These are phyloP conservation scores for Radiomyces spectabilis DNA, from an alignment of 192 early-diverging fungal species.

Conservation along the genomic window DNA sequence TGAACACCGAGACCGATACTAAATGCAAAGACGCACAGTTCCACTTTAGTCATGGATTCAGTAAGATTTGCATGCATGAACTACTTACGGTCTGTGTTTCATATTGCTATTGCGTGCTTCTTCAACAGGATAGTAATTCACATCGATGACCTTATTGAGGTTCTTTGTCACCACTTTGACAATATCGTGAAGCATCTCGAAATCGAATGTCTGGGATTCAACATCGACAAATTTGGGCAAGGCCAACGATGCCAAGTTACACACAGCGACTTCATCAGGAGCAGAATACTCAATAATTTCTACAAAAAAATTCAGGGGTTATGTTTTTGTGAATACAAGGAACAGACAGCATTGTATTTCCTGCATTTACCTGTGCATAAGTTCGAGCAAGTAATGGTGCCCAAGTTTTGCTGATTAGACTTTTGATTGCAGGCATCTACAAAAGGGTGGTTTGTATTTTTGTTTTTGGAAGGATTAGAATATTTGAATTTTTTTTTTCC, in stretches of 20 bases:
- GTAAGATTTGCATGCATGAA: too few relatives aligned
- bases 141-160: constrained; percentile 95
- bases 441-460: too few relatives aligned
- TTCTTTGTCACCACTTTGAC: constrained; percentile 87
- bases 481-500: too few relatives aligned
- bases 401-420: constrained; percentile 98
- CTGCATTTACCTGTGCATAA: too few relatives aligned
- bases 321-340: too few relatives aligned
- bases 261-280: constrained; percentile 96
- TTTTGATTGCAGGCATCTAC: constrained; percentile 99
- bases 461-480: too few relatives aligned
- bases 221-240: constrained; percentile 82
- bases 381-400: constrained; percentile 98
- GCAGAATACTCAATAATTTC: constrained; percentile 96
- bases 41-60: too few relatives aligned
- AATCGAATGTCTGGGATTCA: constrained; percentile 65
- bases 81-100: constrained; percentile 93
- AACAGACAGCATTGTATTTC: too few relatives aligned
- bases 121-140: constrained; percentile 92
- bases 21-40: too few relatives aligned
- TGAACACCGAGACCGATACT: constrained; percentile 98
- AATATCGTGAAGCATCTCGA: constrained; percentile 70
- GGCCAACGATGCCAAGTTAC: constrained; percentile 93
- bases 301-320: too few relatives aligned
- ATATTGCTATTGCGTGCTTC: constrained; percentile 86